Conservation (phyloP, 495 filamentous ascomycete genomes). For the Xylona heveae region DNA sequence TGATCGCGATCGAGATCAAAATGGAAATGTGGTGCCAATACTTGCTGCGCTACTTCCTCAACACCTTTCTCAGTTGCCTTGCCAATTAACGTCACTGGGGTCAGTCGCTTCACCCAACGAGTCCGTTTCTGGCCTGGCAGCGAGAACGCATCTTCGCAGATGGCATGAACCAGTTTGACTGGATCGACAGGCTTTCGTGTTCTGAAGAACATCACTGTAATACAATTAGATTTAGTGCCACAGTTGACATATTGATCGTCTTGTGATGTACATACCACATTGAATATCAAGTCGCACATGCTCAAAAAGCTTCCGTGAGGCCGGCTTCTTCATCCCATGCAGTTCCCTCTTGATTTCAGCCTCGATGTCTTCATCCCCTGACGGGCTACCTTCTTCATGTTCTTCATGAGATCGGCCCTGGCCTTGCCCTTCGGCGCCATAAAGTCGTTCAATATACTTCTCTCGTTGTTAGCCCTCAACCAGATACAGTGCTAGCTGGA, state of each 20-base stretch:
- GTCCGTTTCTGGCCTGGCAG: slow-evolving; percentile 32
- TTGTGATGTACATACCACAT: slow-evolving; percentile 33
- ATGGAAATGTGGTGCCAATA: slow-evolving; percentile 59
- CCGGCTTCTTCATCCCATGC: slow-evolving; percentile 33
- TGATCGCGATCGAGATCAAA: no score
- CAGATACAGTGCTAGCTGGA: slow-evolving; percentile 11
- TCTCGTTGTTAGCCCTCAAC: slow-evolving; percentile 15
- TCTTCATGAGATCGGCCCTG: no score
- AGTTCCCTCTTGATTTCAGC: slow-evolving; percentile 63
- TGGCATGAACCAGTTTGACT: slow-evolving; percentile 49
- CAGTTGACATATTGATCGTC: slow-evolving; percentile 3
- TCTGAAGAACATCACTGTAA: slow-evolving; percentile 39
- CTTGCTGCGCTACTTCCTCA: slow-evolving; percentile 44
- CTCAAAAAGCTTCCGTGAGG: slow-evolving; percentile 28
- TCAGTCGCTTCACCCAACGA: slow-evolving; percentile 67
- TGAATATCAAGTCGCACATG: slow-evolving; percentile 50
- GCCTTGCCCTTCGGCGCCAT: no score
- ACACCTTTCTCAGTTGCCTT: slow-evolving; percentile 65
- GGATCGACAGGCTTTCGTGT: slow-evolving; percentile 53
- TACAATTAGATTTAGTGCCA: slow-evolving; percentile 5
- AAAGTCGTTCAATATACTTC: slow-evolving; percentile 15
- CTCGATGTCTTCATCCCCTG: slow-evolving; percentile 49
- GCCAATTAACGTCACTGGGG: slow-evolving; percentile 50
- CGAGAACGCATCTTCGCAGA: slow-evolving; percentile 44
- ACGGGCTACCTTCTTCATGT: slow-evolving; percentile 15